Evolutionary conservation across 768 basidiomycete species (phyloP), one percentile per base, ranked within the genome.

Genomic region (Suillus subaureus): DNA sequence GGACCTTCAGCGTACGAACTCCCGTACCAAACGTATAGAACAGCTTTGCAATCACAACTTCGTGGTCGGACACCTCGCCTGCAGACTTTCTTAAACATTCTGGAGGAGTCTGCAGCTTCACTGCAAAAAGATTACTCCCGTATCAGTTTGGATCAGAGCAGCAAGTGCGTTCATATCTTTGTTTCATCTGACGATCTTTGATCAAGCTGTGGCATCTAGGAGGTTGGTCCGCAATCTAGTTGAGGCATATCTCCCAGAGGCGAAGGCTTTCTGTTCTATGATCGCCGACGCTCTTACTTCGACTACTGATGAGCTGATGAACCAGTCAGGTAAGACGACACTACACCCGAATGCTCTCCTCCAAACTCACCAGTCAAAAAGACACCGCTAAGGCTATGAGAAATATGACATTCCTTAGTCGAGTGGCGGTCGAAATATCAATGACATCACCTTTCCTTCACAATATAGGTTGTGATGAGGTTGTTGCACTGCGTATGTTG

Each of bases 21-120:
- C 21, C 79, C 86, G 2, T 89, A 93, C 70, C 82, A 83, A 51
- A 85, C 82, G 70, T 93, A 92, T 71, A 87, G 85, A 68, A 69
- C 77, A n/a, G 75, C 84, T 4, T 72, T 95, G 42, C 86, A 82
- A 63, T 84, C 83, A 52, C 90, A 90, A 67, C 78, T 94, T n/a
- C 69, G 82, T 26, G 87, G 88, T 23, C 85, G 92, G 45, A 89
- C 90, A 13, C 80, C 85, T 1, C 74, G 86, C 51, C 76, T 94
- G 33, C 83, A 92, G 64, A 78, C 81, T 26, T 82, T 90, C 15
- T 73, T 94, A 65, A 76, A 74, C 9, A 80, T 78, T 3, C 77
- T 93, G 13, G 93, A 95, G 67, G 80, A 78, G 39, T 85, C 85
- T 69, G 88, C 89, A 16, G 71, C 79, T 52, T 77, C 80, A 15